Conservation (phyloP, 306 rosid species). For the Dryas octopetala region DNA sequence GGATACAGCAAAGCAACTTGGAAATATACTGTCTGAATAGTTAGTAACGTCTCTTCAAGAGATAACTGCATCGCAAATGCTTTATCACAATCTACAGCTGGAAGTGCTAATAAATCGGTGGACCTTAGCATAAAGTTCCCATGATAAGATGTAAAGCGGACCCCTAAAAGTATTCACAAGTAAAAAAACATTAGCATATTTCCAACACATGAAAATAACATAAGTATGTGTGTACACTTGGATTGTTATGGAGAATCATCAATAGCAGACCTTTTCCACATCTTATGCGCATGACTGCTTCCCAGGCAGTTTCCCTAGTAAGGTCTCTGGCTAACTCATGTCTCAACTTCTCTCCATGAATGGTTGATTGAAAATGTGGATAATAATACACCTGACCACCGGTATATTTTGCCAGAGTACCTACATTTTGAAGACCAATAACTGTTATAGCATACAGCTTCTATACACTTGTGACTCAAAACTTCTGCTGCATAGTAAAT, state of each 20-base stretch:
- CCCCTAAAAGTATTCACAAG: conserved; percentile 52
- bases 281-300: conserved; percentile 96
- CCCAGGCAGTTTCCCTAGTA: conserved; percentile 99
- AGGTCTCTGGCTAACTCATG: conserved; percentile 91
- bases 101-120: conserved; percentile 94
- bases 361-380: conserved; percentile 75
- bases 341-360: conserved; percentile 91
- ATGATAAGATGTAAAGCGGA: conserved; percentile 90
- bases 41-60: conserved; percentile 88
- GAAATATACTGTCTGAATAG: conserved; percentile 91
- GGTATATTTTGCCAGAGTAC: conserved; percentile 95
- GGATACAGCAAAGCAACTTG: conserved; percentile 99
- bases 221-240: not conserved
- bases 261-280: conserved; percentile 84
- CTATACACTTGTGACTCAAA: not conserved
- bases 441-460: not conserved
- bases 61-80: conserved; percentile 93
- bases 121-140: conserved; percentile 98
- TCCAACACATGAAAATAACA: conserved; percentile 4
- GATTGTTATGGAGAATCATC: conserved; percentile 6
- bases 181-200: conserved; percentile 24
- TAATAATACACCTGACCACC: conserved; percentile 92
- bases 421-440: conserved; percentile 39
- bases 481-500: not conserved
- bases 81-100: conserved; percentile 99